Base-by-base conservation (phyloP, 805 yeast species). In the Wickerhamiella lipophila region DNA sequence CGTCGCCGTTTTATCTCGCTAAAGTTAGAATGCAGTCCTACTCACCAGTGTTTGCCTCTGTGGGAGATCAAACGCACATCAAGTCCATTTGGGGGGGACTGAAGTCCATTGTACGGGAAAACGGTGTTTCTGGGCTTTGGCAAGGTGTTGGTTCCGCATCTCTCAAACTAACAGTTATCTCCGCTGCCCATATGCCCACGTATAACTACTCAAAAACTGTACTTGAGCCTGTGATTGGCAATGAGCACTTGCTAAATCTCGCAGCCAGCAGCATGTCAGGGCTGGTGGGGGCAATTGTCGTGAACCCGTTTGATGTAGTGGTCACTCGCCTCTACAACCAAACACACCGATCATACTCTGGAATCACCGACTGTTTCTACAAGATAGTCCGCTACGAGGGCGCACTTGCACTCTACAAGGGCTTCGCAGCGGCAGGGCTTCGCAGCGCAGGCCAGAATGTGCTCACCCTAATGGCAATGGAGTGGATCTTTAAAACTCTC, bases 291-390 rank as follows among this genome's bases (percentile, higher is more conserved):
- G 88, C 94, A 45, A 70, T 87, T 19, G 95, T 84, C 29, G 88
- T 92, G 96, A 92, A 88, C 64, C 97, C 98, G 16, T 86, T 95
- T 77, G 98, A 92, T 65, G 97, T 92, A 42, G 75, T 92, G 45
- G 71, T 92, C 66, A 92, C 98, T 0, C 77, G 98, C 69, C 81
- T 92, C 63, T 92, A 89, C 68, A 92, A 92, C 66, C 97, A 92
- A 64, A 83, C 81, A 65, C 95, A 95, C 46, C 74, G 83, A 59
- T 74, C 83, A 46, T 92, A 92, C 67, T 73, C 69, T 44, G 94
- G 94, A 7, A 94, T 95, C 1, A 56, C 86, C 21, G 97, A 92
- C 66, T 92, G 98, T 70, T 70, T 88, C 49, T 59, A 77, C 49
- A 89, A 92, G 66, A 88, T 96, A 0, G 75, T 88, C 22, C 72